Percentiles rank a stretch among this genome's conserved stretches.
Conservation (phyloP, 495 filamentous ascomycete genomes). For the Tuber calosporum region DNA sequence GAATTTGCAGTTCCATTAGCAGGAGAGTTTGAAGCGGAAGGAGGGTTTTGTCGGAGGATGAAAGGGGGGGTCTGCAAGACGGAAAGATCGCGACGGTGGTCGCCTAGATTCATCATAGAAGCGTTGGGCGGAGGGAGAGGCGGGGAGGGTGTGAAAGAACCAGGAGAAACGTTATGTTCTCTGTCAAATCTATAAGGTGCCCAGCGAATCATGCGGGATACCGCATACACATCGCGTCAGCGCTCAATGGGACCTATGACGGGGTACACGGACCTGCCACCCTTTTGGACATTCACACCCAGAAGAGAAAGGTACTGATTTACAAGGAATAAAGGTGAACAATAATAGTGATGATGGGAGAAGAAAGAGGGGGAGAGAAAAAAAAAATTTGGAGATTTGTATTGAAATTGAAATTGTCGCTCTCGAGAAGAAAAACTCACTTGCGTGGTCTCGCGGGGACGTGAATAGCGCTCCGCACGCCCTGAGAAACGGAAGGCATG, state of each 20-base stretch:
- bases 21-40: conserved; percentile 45
- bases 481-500: conserved; percentile 23
- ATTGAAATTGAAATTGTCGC: conserved; percentile 10
- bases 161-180: conserved; percentile 42
- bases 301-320: background rate
- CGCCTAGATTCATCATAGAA: conserved; percentile 46
- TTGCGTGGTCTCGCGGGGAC: conserved; percentile 40
- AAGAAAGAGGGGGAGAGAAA: background rate
- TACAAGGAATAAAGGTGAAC: background rate
- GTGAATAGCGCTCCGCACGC: conserved; percentile 38
- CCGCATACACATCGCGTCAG: conserved; percentile 39
- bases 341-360: background rate
- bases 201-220: conserved; percentile 30
- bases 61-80: conserved; percentile 55
- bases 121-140: conserved; percentile 42
- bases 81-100: conserved; percentile 65
- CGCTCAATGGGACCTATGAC: conserved; percentile 37
- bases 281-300: background rate
- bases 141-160: conserved; percentile 42
- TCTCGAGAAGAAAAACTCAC: conserved; percentile 30
- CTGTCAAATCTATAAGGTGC: conserved; percentile 40
- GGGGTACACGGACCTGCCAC: conserved; percentile 19
- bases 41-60: conserved; percentile 39
- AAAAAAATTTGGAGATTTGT: conserved; percentile 1
- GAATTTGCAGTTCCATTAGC: conserved; percentile 51